These are phyloP conservation scores for Bromus sterilis DNA, from an alignment of 176 grass and related monocot genomes.

Conservation along the genomic window DNA sequence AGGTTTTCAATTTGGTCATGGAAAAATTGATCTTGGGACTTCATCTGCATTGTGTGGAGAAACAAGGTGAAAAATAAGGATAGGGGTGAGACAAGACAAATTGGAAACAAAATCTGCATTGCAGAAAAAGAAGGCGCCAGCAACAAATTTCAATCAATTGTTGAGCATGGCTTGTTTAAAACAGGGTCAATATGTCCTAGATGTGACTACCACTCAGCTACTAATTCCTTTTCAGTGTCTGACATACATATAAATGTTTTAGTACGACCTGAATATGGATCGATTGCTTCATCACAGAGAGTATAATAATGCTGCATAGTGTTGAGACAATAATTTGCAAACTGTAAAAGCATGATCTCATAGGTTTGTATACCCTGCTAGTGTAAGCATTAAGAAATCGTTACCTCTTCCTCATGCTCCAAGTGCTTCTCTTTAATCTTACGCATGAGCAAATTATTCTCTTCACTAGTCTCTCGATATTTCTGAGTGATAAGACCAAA, in stretches of 20 bases:
- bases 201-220: not conserved
- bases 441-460: slow-evolving; percentile 39
- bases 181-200: not conserved
- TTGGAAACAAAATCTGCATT: not conserved
- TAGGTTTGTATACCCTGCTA: not conserved
- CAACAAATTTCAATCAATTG: not conserved
- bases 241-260: not conserved
- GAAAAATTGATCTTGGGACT: slow-evolving; percentile 64
- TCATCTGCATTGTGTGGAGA: slow-evolving; percentile 56
- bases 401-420: slow-evolving; percentile 79
- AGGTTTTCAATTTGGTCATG: slow-evolving; percentile 56
- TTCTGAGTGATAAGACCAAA: slow-evolving; percentile 42
- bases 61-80: not conserved
- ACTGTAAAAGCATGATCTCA: not conserved
- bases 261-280: not conserved
- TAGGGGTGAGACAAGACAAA: not conserved
- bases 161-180: not conserved
- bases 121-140: not conserved
- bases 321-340: not conserved
- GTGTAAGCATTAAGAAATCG: not conserved
- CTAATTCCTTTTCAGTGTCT: not conserved
- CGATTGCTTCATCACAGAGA: not conserved
- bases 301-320: not conserved
- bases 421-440: slow-evolving; percentile 55
- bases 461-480: slow-evolving; percentile 43